phyloP scores from a whole-genome alignment of 2,329 filamentous ascomycete species.

The Samsoniella hepiali region DNA sequence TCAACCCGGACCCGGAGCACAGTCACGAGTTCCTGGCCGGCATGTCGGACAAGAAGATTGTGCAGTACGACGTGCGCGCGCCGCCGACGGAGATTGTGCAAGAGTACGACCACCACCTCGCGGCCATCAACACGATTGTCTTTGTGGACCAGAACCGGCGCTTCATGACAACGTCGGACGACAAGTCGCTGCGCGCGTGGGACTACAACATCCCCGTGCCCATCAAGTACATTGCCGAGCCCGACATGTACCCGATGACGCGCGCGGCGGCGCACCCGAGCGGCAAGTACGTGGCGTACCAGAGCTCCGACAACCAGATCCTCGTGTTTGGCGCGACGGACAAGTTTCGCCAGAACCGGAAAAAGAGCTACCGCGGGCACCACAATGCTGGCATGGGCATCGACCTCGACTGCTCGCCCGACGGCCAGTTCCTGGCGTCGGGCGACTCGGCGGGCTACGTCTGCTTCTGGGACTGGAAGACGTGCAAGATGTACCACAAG shows the following conservation, averaged over 20 bases:
- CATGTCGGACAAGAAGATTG: slow-evolving; percentile 98
- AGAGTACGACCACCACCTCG: slow-evolving; percentile 97
- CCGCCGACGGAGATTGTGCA: slow-evolving; percentile 74
- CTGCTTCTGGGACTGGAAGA: slow-evolving; percentile 99
- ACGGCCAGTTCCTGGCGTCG: slow-evolving; percentile 84
- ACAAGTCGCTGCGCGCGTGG: slow-evolving; percentile 94
- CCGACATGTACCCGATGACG: slow-evolving; percentile 96
- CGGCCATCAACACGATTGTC: slow-evolving; percentile 95
- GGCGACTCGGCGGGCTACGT: slow-evolving; percentile 87
- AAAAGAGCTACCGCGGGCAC: slow-evolving; percentile 94
- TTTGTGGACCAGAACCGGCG: slow-evolving; percentile 93
- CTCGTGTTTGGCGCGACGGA: slow-evolving; percentile 92
- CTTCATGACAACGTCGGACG: slow-evolving; percentile 97
- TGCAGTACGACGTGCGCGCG: slow-evolving; percentile 89
- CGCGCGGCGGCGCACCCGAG: slow-evolving; percentile 79
- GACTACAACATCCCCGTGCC: slow-evolving; percentile 98
- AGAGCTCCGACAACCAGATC: slow-evolving; percentile 93
- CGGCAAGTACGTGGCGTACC: slow-evolving; percentile 92
- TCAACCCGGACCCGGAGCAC: slow-evolving; percentile 76
- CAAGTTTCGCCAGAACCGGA: slow-evolving; percentile 94
- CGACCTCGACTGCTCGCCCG: slow-evolving; percentile 81
- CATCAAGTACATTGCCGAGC: slow-evolving; percentile 97
- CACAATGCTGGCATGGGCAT: slow-evolving; percentile 94
- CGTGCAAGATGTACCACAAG: slow-evolving; percentile 98
- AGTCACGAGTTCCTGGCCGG: slow-evolving; percentile 90